Conservation (phyloP, 1,284 basidiomycete species). For the Sanghuangporus baumii region DNA sequence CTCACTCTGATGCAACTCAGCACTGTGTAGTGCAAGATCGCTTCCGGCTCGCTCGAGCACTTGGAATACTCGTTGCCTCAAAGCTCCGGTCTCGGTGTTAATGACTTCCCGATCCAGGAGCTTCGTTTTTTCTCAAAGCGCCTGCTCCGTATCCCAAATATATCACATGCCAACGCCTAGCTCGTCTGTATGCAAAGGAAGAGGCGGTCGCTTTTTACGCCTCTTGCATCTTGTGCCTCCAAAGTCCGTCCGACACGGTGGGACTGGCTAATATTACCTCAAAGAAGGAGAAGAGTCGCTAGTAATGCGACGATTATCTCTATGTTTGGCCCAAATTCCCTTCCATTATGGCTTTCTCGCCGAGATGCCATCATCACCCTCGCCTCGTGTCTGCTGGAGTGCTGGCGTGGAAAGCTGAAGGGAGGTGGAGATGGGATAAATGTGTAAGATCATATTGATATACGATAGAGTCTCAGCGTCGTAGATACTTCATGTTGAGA, state of each 20-base stretch:
- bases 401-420: not conserved
- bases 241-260: not conserved
- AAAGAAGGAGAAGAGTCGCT: not conserved
- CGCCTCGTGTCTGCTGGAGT: not conserved
- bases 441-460: not conserved
- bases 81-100: not conserved
- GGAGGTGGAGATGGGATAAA: not conserved
- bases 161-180: not conserved
- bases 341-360: not conserved
- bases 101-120: not conserved
- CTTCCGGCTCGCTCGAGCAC: not conserved
- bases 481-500: not conserved
- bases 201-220: not conserved
- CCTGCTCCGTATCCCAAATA: not conserved
- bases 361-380: not conserved
- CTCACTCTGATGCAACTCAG: not conserved
- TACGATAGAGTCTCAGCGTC: not conserved
- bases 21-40: too few relatives aligned
- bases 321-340: not conserved
- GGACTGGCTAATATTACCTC: not conserved
- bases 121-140: not conserved
- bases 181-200: not conserved
- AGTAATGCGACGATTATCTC: conserved; percentile 6
- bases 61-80: not conserved
- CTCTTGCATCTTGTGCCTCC: not conserved